A percentile compares a stretch with the other conserved stretches of the same genome.
Evolutionary conservation across 2,329 filamentous ascomycete species (phyloP).

Genomic region (Epichloe bromicola): DNA sequence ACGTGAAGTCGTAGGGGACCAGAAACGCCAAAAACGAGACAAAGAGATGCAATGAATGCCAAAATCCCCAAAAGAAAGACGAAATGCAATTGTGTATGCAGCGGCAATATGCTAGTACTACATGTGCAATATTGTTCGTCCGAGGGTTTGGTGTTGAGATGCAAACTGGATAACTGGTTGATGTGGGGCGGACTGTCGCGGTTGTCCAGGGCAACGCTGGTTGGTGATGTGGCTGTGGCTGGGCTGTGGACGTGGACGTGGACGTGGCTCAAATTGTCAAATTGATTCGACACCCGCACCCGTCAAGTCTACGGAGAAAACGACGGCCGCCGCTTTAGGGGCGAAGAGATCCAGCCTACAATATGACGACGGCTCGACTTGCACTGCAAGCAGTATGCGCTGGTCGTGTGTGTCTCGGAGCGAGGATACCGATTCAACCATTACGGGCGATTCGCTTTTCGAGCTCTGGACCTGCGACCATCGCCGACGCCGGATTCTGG

Average conservation of each 20-base stretch:
- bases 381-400: not conserved
- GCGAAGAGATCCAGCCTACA: not conserved
- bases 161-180: not conserved
- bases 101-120: constrained; percentile 6
- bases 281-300: not conserved
- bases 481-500: constrained; percentile 53
- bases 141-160: constrained; percentile 6
- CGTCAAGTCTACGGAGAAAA: not conserved
- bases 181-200: constrained; percentile 18
- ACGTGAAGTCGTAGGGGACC: constrained; percentile 1
- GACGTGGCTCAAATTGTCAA: not conserved
- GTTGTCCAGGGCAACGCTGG: constrained; percentile 25
- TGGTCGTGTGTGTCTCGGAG: not conserved
- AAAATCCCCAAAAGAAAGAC: constrained; percentile 9
- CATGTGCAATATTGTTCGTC: constrained; percentile 9
- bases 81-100: constrained; percentile 12
- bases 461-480: constrained; percentile 32
- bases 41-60: constrained; percentile 2
- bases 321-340: not conserved
- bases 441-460: constrained; percentile 13
- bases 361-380: constrained; percentile 8
- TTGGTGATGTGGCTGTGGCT: not conserved
- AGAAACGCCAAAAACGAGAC: constrained; percentile 7
- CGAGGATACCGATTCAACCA: not conserved
- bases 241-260: not conserved